Base-by-base conservation (phyloP, 2,329 filamentous ascomycete genomes). In the Colletotrichum sp. region DNA sequence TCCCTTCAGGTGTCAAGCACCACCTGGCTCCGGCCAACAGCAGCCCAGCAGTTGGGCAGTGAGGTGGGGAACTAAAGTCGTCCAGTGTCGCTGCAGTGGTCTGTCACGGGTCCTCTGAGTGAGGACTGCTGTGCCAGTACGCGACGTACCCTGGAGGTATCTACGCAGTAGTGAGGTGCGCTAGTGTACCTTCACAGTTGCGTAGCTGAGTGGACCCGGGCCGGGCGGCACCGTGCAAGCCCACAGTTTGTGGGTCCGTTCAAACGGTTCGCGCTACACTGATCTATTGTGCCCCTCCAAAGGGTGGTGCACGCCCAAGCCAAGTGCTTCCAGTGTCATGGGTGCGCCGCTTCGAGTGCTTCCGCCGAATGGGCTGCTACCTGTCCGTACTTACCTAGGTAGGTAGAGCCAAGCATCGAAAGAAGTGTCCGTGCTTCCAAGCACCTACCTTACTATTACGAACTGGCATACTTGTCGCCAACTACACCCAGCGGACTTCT, bases 401-500 rank as follows among this genome's bases (percentile, higher is more conserved):
- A 39, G 36, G 27, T 25, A 72, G 25, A 59, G 55, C 55, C 55
- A 59, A 59, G 55, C 25, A 30, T 59, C 8, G 8, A 25, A 16
- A n/a, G 8, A 15, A 16, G 30, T 27, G 57, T 57, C 73, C 63
- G 69, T 76, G 73, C 73, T 73, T 27, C 8, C 19, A 25, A 19
- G 39, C 12, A 34, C 63, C 52, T 67, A 11, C 19, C 63, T 39
- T 67, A 11, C 39, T 22, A n/a, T 49, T 49, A 49, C 19, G 63
- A 68, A 72, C 62, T 29, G 69, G 73, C 69, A 74, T 72, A 76
- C 73, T 62, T 76, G 73, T 76, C 63, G 61, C 63, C 29, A 72
- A 73, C 69, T 25, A 16, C 39, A 52, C 66, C 36, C 52, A 32
- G 9, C 16, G 19, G 19, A 15, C 13, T 22, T n/a, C 36, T 52